Conservation (phyloP, 1,139 yeast species). For the Fermentozyma sake region DNA sequence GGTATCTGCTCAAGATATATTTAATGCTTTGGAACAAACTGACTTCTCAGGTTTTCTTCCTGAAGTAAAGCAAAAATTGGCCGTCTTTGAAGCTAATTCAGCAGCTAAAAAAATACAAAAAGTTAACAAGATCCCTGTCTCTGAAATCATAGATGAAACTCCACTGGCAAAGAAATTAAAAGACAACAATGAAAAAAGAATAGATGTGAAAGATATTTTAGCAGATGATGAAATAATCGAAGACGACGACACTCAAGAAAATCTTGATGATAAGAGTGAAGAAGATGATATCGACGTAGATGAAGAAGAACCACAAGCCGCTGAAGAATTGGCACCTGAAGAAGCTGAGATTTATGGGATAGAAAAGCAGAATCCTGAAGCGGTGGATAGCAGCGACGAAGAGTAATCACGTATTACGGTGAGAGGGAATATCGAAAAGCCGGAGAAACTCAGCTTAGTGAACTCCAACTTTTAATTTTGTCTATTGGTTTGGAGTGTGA, state of each 20-base stretch:
- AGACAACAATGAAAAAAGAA: conserved; percentile 18
- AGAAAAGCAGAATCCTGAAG: no score
- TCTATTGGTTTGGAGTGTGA: no score
- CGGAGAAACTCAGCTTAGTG: no score
- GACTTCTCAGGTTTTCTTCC: conserved; percentile 55
- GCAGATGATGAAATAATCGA: conserved; percentile 13
- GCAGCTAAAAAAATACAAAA: conserved; percentile 37
- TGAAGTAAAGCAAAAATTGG: conserved; percentile 47
- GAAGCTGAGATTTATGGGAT: no score
- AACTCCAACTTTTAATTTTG: no score
- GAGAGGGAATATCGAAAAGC: no score
- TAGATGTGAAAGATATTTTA: conserved; percentile 11
- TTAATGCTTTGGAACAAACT: conserved; percentile 52
- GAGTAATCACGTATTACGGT: no score
- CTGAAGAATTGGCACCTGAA: conserved; percentile 8
- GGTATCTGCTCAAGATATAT: conserved; percentile 61
- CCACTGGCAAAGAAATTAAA: conserved; percentile 14
- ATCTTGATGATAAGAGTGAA: conserved; percentile 17
- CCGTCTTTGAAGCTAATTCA: conserved; percentile 36
- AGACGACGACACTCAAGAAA: conserved; percentile 13
- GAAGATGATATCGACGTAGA: conserved; percentile 21
- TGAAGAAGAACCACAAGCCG: conserved; percentile 13
- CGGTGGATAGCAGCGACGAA: no score
- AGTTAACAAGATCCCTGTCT: conserved; percentile 9
- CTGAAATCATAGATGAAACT: conserved; percentile 12